Evolutionary conservation across 768 basidiomycete genomes (phyloP).

Genomic region (Trametes elegans): DNA sequence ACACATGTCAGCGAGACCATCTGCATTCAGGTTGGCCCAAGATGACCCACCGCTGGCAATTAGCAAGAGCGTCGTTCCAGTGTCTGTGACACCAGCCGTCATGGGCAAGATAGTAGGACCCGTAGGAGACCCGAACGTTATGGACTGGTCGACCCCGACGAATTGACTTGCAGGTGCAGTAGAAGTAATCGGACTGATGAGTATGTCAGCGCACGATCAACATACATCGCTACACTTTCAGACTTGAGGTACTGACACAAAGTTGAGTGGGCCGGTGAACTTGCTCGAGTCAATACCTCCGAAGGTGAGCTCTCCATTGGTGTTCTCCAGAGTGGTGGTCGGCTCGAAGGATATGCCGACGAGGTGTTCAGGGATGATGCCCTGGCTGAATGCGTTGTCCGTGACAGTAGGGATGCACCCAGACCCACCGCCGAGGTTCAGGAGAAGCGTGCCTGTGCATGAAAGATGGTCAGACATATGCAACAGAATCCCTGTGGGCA

Average conservation of each 20-base stretch:
- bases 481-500: background rate
- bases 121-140: constrained; percentile 21
- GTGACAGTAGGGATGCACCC: constrained; percentile 34
- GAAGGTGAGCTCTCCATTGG: constrained; percentile 25
- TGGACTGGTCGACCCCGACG: constrained; percentile 27
- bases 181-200: constrained; percentile 21
- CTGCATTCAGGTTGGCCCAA: too few species aligned
- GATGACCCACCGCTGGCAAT: constrained; percentile 36
- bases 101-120: constrained; percentile 30
- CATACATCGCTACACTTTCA: too few species aligned
- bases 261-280: constrained; percentile 31
- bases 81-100: constrained; percentile 45
- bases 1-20: background rate
- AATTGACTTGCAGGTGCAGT: constrained; percentile 20
- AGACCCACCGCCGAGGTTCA: too few species aligned
- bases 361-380: constrained; percentile 27
- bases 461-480: background rate
- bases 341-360: constrained; percentile 36
- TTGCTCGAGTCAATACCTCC: constrained; percentile 23
- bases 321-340: constrained; percentile 4
- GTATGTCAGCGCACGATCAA: too few species aligned
- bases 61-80: constrained; percentile 48
- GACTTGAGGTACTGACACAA: constrained; percentile 23
- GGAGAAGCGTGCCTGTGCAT: constrained; percentile 5
- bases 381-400: constrained; percentile 34